Evolutionary conservation across 495 filamentous ascomycete genomes (phyloP), one percentile per base, ranked within the genome.

Genomic region (Hypoxylon intermedium): DNA sequence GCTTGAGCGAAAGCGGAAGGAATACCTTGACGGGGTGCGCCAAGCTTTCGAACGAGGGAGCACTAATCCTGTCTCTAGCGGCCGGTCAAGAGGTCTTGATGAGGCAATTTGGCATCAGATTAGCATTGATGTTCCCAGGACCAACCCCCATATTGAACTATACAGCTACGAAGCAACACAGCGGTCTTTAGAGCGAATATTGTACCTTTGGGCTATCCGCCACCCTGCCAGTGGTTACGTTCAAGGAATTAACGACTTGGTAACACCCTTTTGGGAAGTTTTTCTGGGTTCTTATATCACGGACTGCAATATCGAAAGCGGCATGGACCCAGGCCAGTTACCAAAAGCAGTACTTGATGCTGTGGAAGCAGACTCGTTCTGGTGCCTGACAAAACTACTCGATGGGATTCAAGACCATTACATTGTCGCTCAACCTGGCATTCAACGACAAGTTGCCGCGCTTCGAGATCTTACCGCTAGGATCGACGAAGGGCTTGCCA

Each of bases 391-490:
- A 0, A 98, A 98, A 71, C 77, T 98, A 12, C 83, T 98, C 4
- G 95, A 98, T 61, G 95, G 94, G 21, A 98, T 98, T 47, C 94
- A 98, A 72, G 94, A 98, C 67, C 97, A 98, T 70, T 98, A 98
- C 71, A 97, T 98, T 42, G 93, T 93, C 57, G 93, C 92, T 1
- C 94, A 98, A 67, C 94, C 94, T 2, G 94, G 94, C 0, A 98
- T 98, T 59, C 92, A 96, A 67, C 82, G 94, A 31, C 95, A 98
- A 73, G 94, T 98, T 36, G 82, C 85, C 16, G 91, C 90, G 20
- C 78, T 98, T 63, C 84, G 89, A 40, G 93, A 98, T 74, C 79
- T 98, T 21, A 95, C 91, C 6, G 89, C 87, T 57, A 82, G 94
- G 58, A 98, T 98, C 57, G 94, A 98, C 66, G 83, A 83, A 24